Conservation (phyloP, 176 grass and related monocot genomes). For the Aegilops tauschii region DNA sequence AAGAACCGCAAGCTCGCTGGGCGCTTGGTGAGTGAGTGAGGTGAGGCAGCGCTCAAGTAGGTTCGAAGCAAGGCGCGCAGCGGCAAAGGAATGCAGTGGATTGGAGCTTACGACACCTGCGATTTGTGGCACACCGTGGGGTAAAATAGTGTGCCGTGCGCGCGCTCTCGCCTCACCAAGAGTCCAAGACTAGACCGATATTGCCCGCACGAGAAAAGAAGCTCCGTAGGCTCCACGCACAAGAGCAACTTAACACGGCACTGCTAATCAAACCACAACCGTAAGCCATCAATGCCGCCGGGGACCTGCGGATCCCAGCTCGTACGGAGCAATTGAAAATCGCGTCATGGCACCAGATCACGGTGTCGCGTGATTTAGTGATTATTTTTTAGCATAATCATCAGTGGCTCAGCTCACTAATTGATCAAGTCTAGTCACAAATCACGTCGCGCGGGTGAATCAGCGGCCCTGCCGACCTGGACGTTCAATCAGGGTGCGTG, state of each 20-base stretch:
- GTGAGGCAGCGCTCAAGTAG: constrained; percentile 69
- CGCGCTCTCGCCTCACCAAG: too few species aligned
- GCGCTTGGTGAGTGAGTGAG: background rate
- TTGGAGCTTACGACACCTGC: constrained; percentile 69
- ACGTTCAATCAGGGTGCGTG: too few species aligned
- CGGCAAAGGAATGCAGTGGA: constrained; percentile 9
- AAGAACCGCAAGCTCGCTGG: constrained; percentile 37
- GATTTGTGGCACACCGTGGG: constrained; percentile 16
- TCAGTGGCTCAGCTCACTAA: too few species aligned
- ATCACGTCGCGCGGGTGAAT: too few species aligned
- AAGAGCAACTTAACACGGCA: constrained; percentile 13
- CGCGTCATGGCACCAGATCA: background rate
- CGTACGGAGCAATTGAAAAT: background rate
- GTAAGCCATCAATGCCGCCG: background rate
- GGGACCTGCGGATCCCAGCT: background rate
- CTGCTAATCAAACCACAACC: constrained; percentile 2
- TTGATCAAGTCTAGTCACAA: too few species aligned
- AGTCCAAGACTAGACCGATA: too few species aligned
- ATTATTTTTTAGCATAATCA: too few species aligned
- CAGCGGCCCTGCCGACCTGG: too few species aligned
- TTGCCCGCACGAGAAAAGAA: too few species aligned
- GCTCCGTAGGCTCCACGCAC: too few species aligned
- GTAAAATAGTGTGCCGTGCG: constrained; percentile 38
- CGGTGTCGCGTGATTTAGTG: too few species aligned
- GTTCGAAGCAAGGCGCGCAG: constrained; percentile 65